Base-by-base conservation (phyloP, 768 basidiomycete species). In the Calocybe cyanea region DNA sequence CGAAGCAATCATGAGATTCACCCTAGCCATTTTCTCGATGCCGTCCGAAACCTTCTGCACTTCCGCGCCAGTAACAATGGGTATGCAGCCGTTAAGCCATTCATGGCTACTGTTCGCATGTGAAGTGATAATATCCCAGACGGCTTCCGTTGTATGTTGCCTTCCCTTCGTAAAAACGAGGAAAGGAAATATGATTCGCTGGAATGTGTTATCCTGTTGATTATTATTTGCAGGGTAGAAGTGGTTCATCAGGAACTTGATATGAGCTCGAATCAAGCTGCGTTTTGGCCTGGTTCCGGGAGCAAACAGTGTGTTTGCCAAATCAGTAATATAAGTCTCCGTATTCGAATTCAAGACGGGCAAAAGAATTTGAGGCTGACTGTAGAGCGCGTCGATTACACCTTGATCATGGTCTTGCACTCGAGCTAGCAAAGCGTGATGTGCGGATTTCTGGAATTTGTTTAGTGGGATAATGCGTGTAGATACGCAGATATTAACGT, bases 151-250 rank as follows among this genome's bases (percentile, higher is more conserved):
- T 0, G 78, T 85, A 57, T 80, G 83, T 49, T 83, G 76, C 41
- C 83, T 75, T 2, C 84, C 64, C 57, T 86, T 90, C 6, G 87
- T 84, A 54, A 79, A 84, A 13, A 94, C 61, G 35, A 94, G 65
- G 57, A 80, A 79, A 0, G 91, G 86, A 58, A 91, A 87, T 43
- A 94, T 63, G 1, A 83, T 58, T 24, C 68, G 64, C 50, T 78
- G 67, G 49, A 80, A 77, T 19, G 75, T 60, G 21, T 65, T 60
- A 19, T 63, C 67, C 50, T 58, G 46, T 1, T 54, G 50, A 1
- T 55, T 47, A 1, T 53, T 17, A n/a, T 66, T 61, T 1, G 56
- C 48, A 5, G 51, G 48, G 50, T 60, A 66, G 46, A 87, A 72
- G 25, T 77, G 68, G 0, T 66, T 59, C 1, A 67, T 63, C 9